phyloP scores from a whole-genome alignment of 345 rosid species.

The Passiflora organensis region DNA sequence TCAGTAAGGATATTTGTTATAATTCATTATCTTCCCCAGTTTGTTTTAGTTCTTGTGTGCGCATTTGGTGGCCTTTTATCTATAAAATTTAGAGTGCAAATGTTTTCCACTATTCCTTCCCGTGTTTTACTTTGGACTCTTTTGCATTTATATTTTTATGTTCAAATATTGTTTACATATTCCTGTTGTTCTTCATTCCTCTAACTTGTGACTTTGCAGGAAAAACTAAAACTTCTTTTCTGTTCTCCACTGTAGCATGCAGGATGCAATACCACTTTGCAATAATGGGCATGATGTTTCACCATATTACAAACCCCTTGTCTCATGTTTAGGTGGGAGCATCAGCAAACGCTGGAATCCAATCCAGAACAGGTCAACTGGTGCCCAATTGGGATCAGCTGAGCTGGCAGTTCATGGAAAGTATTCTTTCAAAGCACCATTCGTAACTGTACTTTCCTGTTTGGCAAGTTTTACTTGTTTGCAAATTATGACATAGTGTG shows the following conservation, averaged over 20 bases:
- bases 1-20: conserved; percentile 45
- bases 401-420: conserved; percentile 84
- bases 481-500: background rate
- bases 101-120: too few species aligned
- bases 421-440: conserved; percentile 36
- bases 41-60: too few species aligned
- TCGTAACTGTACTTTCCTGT: background rate
- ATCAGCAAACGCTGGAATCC: conserved; percentile 81
- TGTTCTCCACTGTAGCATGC: conserved; percentile 37
- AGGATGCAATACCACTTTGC: conserved; percentile 56
- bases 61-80: too few species aligned
- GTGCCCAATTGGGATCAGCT: conserved; percentile 41
- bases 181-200: conserved; percentile 1
- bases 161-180: background rate
- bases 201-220: background rate
- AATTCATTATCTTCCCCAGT: background rate
- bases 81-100: too few species aligned
- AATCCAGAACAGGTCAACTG: conserved; percentile 72
- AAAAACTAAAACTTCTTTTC: conserved; percentile 4
- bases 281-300: conserved; percentile 52
- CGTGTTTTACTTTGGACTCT: too few species aligned
- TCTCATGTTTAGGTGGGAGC: conserved; percentile 72
- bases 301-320: conserved; percentile 73
- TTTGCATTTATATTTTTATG: background rate
- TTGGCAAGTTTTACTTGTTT: background rate